Evolutionary conservation across 768 basidiomycete species (phyloP).

Genomic region (Kwoniella pini): DNA sequence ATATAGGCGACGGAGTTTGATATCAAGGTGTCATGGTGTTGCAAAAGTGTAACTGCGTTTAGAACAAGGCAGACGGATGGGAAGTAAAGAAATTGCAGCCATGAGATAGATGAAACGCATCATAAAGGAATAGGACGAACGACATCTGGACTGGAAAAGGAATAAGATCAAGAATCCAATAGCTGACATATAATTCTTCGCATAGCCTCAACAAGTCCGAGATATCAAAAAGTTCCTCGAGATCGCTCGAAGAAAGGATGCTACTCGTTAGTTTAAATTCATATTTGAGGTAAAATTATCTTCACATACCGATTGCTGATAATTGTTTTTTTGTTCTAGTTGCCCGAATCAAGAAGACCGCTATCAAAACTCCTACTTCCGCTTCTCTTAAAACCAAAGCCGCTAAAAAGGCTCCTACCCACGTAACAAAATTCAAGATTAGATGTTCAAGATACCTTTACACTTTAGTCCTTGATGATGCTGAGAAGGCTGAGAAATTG

Average conservation of each 20-base stretch:
- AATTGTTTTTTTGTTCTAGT: conserved; percentile 60
- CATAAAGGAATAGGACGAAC: no score
- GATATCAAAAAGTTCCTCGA: conserved; percentile 99
- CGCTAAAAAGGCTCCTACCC: conserved; percentile 38
- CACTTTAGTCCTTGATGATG: conserved; percentile 93
- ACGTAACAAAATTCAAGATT: conserved; percentile 92
- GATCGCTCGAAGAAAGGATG: conserved; percentile 96
- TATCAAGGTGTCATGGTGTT: no score
- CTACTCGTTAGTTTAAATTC: conserved; percentile 69
- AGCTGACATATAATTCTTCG: neutral
- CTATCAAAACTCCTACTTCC: conserved; percentile 39
- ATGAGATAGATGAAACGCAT: no score
- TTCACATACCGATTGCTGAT: neutral
- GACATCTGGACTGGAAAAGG: no score
- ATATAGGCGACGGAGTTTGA: no score
- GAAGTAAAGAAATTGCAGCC: no score
- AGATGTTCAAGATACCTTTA: conserved; percentile 83
- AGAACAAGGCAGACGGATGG: no score
- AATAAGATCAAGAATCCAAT: neutral
- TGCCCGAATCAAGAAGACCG: conserved; percentile 95
- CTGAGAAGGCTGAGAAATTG: conserved; percentile 98
- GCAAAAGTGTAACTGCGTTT: no score
- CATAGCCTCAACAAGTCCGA: conserved; percentile 93
- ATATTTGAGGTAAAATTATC: neutral
- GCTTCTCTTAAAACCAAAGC: conserved; percentile 47